A percentile compares a stretch with the other conserved stretches of the same genome.
These are phyloP conservation scores for Yarrowia sp. DNA, from an alignment of 805 yeast species.

Conservation along the genomic window DNA sequence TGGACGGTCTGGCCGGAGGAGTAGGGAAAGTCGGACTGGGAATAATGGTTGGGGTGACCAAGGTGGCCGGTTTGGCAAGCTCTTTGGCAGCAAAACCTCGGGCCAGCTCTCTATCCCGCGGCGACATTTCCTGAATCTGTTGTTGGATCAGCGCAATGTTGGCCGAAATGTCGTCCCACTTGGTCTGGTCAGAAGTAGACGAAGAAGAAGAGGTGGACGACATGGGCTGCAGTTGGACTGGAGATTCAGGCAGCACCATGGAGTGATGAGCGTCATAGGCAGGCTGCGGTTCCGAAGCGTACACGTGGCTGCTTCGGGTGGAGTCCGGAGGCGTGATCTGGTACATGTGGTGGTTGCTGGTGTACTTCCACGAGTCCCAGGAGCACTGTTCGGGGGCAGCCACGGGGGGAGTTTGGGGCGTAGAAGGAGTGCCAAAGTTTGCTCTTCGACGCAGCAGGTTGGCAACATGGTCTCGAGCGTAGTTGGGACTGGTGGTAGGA, in stretches of 20 bases:
- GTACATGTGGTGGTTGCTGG: neutral
- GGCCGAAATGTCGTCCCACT: conserved; percentile 17
- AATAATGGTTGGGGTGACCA: neutral
- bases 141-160: conserved; percentile 17
- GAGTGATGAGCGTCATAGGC: conserved; percentile 5
- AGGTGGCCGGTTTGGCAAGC: neutral
- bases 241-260: conserved; percentile 19
- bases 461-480: conserved; percentile 9
- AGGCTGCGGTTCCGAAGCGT: neutral
- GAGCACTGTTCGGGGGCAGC: neutral
- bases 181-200: neutral
- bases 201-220: neutral
- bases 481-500: neutral
- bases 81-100: conserved; percentile 3
- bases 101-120: neutral
- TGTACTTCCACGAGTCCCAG: conserved; percentile 19
- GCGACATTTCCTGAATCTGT: conserved; percentile 19
- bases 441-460: neutral
- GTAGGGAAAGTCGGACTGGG: neutral
- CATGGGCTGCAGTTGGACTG: neutral
- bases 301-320: neutral
- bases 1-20: neutral
- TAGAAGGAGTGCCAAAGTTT: neutral
- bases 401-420: neutral
- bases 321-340: conserved; percentile 20